These are phyloP conservation scores for Fusarium azukiicola DNA, from an alignment of 2,329 filamentous ascomycete species.

Conservation along the genomic window DNA sequence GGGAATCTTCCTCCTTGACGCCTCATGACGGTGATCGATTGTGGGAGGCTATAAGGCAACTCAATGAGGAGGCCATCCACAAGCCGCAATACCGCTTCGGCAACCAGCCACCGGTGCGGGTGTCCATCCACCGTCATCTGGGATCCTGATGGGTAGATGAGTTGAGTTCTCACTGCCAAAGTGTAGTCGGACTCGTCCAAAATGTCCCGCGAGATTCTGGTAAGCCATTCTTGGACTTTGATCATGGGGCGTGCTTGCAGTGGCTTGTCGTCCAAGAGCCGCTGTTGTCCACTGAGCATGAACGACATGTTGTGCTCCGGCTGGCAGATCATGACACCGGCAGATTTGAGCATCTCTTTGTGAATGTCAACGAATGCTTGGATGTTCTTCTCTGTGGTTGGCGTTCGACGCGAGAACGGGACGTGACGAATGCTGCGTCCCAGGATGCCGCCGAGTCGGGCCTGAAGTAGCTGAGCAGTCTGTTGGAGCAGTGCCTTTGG, in stretches of 20 bases:
- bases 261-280: conserved; percentile 71
- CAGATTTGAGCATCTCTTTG: conserved; percentile 62
- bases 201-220: conserved; percentile 76
- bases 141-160: conserved; percentile 78
- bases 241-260: conserved; percentile 72
- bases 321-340: conserved; percentile 78
- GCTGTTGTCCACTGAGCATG: conserved; percentile 80
- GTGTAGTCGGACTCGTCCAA: conserved; percentile 83
- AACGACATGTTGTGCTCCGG: conserved; percentile 85
- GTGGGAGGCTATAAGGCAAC: conserved; percentile 61
- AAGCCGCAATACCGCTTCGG: conserved; percentile 65
- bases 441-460: conserved; percentile 75
- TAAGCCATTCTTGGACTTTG: conserved; percentile 73
- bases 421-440: conserved; percentile 76
- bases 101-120: conserved; percentile 73
- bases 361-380: conserved; percentile 58
- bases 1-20: conserved; percentile 60
- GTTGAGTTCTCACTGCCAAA: conserved; percentile 75
- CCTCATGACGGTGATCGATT: conserved; percentile 62
- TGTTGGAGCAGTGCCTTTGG: conserved; percentile 78
- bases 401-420: conserved; percentile 76
- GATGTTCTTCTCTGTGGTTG: conserved; percentile 59
- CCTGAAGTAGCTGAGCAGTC: conserved; percentile 77
- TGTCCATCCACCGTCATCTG: conserved; percentile 75
- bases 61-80: conserved; percentile 63